Evolutionary conservation across 495 filamentous ascomycete genomes (phyloP).

Genomic region (Penicillium verhagenii): DNA sequence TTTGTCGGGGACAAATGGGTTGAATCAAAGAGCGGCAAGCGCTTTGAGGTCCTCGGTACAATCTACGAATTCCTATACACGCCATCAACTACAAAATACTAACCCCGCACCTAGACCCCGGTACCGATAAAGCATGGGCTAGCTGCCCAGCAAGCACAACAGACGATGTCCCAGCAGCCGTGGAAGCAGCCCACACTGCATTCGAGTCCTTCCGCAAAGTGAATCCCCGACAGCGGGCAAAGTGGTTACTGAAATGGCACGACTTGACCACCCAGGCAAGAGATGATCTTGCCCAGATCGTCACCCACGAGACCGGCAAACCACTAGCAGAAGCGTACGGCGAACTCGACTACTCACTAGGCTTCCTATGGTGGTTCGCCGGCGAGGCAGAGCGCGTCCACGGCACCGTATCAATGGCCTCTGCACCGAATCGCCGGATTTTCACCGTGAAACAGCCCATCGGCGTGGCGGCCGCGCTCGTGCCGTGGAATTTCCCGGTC

Average conservation of each 20-base stretch:
- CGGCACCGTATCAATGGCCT: slow-evolving; percentile 55
- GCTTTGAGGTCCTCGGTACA: slow-evolving; percentile 65
- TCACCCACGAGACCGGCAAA: slow-evolving; percentile 66
- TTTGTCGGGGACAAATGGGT: slow-evolving; percentile 64
- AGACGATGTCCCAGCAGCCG: slow-evolving; percentile 61
- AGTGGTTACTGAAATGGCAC: slow-evolving; percentile 62
- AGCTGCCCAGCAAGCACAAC: slow-evolving; percentile 59
- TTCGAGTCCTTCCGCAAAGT: slow-evolving; percentile 62
- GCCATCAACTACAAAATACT: background rate
- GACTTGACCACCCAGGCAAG: slow-evolving; percentile 48
- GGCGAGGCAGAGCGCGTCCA: slow-evolving; percentile 70
- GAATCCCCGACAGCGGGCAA: slow-evolving; percentile 59
- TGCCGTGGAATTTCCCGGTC: slow-evolving; percentile 65
- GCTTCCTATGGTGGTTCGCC: slow-evolving; percentile 65
- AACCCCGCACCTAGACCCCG: slow-evolving; percentile 53
- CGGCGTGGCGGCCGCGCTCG: slow-evolving; percentile 62
- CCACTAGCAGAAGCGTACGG: slow-evolving; percentile 57
- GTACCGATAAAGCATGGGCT: slow-evolving; percentile 62
- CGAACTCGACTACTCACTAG: slow-evolving; percentile 59
- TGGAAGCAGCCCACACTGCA: slow-evolving; percentile 56
- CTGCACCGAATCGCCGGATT: slow-evolving; percentile 58
- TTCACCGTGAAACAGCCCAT: slow-evolving; percentile 72
- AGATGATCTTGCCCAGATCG: slow-evolving; percentile 57
- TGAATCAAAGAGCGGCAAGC: slow-evolving; percentile 57
- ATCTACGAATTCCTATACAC: background rate